phyloP scores from a whole-genome alignment of 768 basidiomycete genomes.

The Amyloporia xantha region DNA sequence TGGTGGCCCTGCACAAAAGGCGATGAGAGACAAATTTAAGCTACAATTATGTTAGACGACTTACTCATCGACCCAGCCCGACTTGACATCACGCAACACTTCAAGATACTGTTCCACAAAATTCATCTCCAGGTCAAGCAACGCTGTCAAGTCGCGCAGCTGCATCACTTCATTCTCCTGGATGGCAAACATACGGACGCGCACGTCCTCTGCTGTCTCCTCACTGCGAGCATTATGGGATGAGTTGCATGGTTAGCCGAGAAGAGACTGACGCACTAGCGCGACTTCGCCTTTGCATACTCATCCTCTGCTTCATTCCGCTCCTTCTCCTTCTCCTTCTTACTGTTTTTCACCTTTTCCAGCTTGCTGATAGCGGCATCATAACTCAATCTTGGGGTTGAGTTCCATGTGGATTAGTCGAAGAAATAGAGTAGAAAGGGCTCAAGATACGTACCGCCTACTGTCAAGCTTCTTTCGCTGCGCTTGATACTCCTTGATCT shows the following conservation, averaged over 20 bases:
- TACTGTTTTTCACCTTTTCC: conserved; percentile 59
- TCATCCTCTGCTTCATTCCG: conserved; percentile 77
- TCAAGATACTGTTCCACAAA: conserved; percentile 70
- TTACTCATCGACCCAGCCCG: conserved; percentile 62
- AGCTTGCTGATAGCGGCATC: conserved; percentile 70
- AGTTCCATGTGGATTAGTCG: too few relatives aligned
- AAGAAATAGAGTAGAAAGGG: too few relatives aligned
- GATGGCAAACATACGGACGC: conserved; percentile 70
- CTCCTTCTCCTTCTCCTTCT: conserved; percentile 80
- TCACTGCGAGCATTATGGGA: conserved; percentile 43
- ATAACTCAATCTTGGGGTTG: conserved; percentile 48
- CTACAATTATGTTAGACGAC: conserved; percentile 15
- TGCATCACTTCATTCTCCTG: conserved; percentile 75
- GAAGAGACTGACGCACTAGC: conserved; percentile 54
- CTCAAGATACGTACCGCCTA: conserved; percentile 58
- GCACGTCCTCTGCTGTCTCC: conserved; percentile 80
- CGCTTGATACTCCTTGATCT: conserved; percentile 78
- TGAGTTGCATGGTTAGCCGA: too few relatives aligned
- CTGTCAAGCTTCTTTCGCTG: conserved; percentile 85
- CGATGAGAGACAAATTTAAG: neutral
- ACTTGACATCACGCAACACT: conserved; percentile 63
- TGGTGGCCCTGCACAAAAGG: conserved; percentile 21
- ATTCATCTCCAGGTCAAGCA: conserved; percentile 69
- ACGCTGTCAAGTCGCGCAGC: conserved; percentile 58
- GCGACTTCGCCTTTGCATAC: conserved; percentile 56